Evolutionary conservation across 805 yeast species (phyloP).

Genomic region (Ogataea nonfermentans): DNA sequence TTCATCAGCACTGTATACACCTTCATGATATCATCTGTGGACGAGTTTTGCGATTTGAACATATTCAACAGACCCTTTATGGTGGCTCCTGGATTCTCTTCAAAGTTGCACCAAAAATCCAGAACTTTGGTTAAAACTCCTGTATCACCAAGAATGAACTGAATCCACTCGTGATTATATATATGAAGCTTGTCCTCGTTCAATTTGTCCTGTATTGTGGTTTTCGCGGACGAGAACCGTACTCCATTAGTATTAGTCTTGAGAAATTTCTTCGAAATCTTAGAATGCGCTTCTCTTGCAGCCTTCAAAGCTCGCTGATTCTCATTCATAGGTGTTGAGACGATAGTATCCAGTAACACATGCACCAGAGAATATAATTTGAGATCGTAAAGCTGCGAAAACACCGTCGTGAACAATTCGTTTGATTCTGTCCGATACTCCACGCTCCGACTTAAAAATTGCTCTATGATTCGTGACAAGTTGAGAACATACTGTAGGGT

Average conservation of each 20-base stretch:
- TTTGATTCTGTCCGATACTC: slow-evolving; percentile 7
- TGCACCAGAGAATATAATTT: slow-evolving; percentile 11
- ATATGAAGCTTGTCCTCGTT: background rate
- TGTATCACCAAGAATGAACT: slow-evolving; percentile 5
- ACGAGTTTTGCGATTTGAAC: background rate
- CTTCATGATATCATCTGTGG: slow-evolving; percentile 4
- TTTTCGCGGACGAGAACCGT: background rate
- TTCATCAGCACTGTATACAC: slow-evolving; percentile 10
- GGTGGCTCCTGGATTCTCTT: slow-evolving; percentile 1
- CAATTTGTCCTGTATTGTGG: background rate
- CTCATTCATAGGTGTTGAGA: slow-evolving; percentile 4
- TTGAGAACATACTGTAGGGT: slow-evolving; percentile 6
- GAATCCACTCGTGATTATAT: slow-evolving; percentile 4
- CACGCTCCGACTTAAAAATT: slow-evolving; percentile 1
- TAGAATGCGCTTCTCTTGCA: slow-evolving; percentile 7
- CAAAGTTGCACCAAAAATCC: slow-evolving; percentile 8
- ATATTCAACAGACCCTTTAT: slow-evolving; percentile 2
- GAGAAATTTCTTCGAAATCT: slow-evolving; percentile 8
- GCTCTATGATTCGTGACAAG: slow-evolving; percentile 4
- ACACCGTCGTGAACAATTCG: slow-evolving; percentile 14
- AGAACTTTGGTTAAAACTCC: slow-evolving; percentile 6
- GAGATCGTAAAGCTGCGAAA: slow-evolving; percentile 19
- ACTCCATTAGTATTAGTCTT: slow-evolving; percentile 1
- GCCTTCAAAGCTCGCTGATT: slow-evolving; percentile 1
- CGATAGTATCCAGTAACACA: slow-evolving; percentile 13